Evolutionary conservation across 2,329 filamentous ascomycete genomes (phyloP).

Genomic region (Fusarium protoensiforme): DNA sequence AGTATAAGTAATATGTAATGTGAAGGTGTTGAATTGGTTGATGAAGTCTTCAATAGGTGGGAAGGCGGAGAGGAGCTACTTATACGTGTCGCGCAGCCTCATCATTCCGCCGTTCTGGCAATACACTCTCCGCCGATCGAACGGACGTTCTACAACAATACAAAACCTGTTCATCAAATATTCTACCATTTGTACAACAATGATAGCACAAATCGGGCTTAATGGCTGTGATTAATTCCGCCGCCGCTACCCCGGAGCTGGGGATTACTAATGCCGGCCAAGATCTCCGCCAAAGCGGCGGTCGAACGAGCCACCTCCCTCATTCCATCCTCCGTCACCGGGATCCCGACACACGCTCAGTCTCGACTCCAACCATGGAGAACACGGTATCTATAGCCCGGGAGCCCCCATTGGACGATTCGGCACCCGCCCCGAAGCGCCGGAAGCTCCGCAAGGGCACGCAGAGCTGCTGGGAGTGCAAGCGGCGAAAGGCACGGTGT

Average conservation of each 20-base stretch:
- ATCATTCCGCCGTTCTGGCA: not conserved
- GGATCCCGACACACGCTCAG: not conserved
- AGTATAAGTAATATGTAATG: not conserved
- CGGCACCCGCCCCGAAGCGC: constrained; percentile 24
- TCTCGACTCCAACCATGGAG: constrained; percentile 14
- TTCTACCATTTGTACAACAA: not conserved
- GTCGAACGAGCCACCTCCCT: constrained; percentile 6
- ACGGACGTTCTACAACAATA: not conserved
- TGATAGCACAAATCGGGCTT: not conserved
- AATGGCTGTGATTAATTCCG: not conserved
- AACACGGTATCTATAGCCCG: not conserved
- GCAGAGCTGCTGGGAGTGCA: constrained; percentile 69
- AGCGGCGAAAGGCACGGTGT: constrained; percentile 64
- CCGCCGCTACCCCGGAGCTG: not conserved
- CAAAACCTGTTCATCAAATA: not conserved
- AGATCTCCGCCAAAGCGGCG: constrained; percentile 32
- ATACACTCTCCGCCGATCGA: not conserved
- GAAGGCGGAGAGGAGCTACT: not conserved
- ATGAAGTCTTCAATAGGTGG: not conserved
- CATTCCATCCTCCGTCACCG: not conserved
- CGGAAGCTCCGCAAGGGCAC: constrained; percentile 63
- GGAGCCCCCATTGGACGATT: constrained; percentile 4
- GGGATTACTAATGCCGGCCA: constrained; percentile 11
- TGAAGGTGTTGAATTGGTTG: not conserved
- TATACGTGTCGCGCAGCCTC: not conserved